Base-by-base conservation (phyloP, 129 eudicot species). In the Ambrosia artemisiifolia region DNA sequence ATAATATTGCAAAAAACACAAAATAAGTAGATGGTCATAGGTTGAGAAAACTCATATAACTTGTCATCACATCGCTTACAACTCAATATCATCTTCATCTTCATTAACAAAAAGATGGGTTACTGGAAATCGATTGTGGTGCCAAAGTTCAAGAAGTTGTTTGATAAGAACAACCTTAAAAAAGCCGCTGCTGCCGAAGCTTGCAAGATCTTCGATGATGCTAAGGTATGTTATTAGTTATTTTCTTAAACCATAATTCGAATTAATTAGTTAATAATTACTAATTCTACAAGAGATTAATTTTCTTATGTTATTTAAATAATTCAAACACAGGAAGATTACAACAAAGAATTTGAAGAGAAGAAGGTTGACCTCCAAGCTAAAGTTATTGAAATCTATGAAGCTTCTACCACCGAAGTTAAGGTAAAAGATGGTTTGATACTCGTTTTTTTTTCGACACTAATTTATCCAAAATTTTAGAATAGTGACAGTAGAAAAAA, bases 121-220 rank as follows among this genome's bases (percentile, higher is more conserved):
- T 87, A 85, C 83, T 90, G 94, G 96, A 85, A 87, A 74, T 63
- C 86, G 30, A 87, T 87, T 49, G 95, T 91, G 44, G 85, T 91
- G 28, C 97, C 97, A 33, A 91, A 75, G 74, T 75, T 91, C 72
- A 85, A 91, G 88, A 87, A 91, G 76, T 79, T 82, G 48, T 87
- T 87, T 17, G 89, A 84, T 62, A 84, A 79, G 57, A 82, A 62
- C 70, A 72, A 63, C 71, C 67, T 54, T 7, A 85, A 85, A 76
- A 88, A 87, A 73, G 30, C 85, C 4, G 95, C 88, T 72, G 97
- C 95, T n/a, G 91, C 91, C 6, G 95, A 91, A 54, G 97, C 97
- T 69, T 79, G 85, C 85, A 91, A 88, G 84, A 28, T 75, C 53
- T 87, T 87, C 57, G 97, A 91, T 69, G 95, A 83, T 2, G 50